Base-by-base conservation (phyloP, 2,329 filamentous ascomycete species). In the Verticillium longisporum region DNA sequence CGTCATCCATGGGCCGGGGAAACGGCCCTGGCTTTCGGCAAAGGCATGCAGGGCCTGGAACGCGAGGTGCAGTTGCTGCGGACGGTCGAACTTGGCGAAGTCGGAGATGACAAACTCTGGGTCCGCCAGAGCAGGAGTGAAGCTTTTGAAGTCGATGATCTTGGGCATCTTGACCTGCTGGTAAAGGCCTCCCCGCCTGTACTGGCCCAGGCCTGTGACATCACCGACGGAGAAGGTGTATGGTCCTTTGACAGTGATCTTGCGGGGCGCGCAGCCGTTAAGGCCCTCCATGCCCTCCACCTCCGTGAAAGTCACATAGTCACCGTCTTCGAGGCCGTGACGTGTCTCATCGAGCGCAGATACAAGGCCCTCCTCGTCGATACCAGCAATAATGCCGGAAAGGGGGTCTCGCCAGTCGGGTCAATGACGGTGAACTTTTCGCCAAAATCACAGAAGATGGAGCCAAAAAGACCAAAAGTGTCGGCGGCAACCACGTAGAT, bases 101-200 rank as follows among this genome's bases (percentile, higher is more conserved):
- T 99, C 95, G 26, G 95, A 96, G 63, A 97, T 86, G 70, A 98
- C 78, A 65, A 96, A 87, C 69, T 97, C 94, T 2, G 95, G 95
- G 61, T 92, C 90, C 75, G 91, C 91, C 61, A 97, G 76, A 63
- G 96, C 86, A 59, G 85, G 79, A 53, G 87, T 87, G 61, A 97
- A 85, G 50, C 87, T 82, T 78, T 97, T 91, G 77, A 98, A 99
- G 73, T 95, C 85, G 69, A 98, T 77, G 60, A 92, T 85, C 78
- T 95, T 97, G 58, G 95, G 95, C 94, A 97, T 97, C 83, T 98
- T 99, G 75, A 98, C 95, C 75, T 99, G 95, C 45, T 91, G 89
- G 75, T 90, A 99, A 62, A 97, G 85, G 63, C 95, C 95, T 56
- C 94, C 94, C 58, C 90, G 85, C 79, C 91, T 80, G 79, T 99